Base-by-base conservation (phyloP, 1,139 yeast species). In the Groenewaldozyma auringiensis region DNA sequence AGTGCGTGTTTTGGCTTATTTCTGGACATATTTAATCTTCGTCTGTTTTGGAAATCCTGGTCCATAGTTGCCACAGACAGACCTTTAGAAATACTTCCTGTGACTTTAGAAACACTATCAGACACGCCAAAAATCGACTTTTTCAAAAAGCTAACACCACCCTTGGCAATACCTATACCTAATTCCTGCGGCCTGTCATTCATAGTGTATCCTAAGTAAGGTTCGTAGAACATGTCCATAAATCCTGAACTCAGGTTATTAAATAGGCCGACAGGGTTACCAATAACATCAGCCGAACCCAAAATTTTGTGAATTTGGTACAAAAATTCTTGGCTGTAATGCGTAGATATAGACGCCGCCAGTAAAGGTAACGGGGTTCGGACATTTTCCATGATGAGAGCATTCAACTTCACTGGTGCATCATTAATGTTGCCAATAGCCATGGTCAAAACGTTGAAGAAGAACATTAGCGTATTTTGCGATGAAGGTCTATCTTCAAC, bases 381-480 rank as follows among this genome's bases (percentile, higher is more conserved):
- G 13, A 89, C 80, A 61, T 94, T 94, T 57, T 88, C 96, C 62
- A 92, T 75, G 50, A 87, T 76, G 53, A 94, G 70, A 0, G 98
- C 92, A 60, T 92, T 87, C 59, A 94, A 69, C 57, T 83, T 78
- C 35, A 94, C 86, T 2, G 98, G 98, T 0, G 99, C 98, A 65
- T 92, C 97, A 59, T 92, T 89, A 49, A 94, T 86, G 63, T 92
- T 94, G 25, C 98, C 98, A 53, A 94, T 79, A 0, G 98, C 95
- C 97, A 89, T 89, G 0, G 97, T 88, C 50, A 94, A 69, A 41
- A 92, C 81, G 61, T 92, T 88, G 55, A 86, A 74, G 58, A 88
- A 81, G 64, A 83, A 83, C 52, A 74, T 64, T 47, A 83, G 58
- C 0, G 94, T 73, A 54, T 83, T 84, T 47, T 77, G 80, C 0